phyloP scores from a whole-genome alignment of 257 asterid species.

The Solanum virginianum region DNA sequence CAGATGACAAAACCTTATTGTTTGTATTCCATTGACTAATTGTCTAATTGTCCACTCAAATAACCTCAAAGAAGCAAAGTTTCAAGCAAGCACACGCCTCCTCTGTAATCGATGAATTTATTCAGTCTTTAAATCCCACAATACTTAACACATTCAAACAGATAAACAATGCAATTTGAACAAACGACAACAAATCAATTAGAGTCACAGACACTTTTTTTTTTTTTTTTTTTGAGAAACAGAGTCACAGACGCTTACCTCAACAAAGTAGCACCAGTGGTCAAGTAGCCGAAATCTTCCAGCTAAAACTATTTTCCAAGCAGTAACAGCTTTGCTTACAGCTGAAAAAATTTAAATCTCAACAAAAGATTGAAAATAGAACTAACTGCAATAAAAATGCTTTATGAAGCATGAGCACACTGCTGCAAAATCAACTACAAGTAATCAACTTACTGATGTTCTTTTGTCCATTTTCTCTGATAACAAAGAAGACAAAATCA shows the following conservation, averaged over 20 bases:
- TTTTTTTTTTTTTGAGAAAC: too few species aligned
- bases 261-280: slow-evolving; percentile 86
- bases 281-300: slow-evolving; percentile 86
- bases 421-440: background rate
- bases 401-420: background rate
- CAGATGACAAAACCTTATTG: background rate
- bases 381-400: background rate
- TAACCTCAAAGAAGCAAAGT: background rate
- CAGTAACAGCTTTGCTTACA: slow-evolving; percentile 79
- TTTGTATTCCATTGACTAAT: background rate
- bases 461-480: slow-evolving; percentile 94
- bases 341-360: slow-evolving; percentile 35
- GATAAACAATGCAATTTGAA: background rate
- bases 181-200: background rate
- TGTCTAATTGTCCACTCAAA: background rate
- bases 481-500: slow-evolving; percentile 83
- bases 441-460: slow-evolving; percentile 58
- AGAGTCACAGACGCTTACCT: slow-evolving; percentile 27
- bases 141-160: background rate
- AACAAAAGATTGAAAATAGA: background rate
- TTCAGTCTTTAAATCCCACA: background rate
- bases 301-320: slow-evolving; percentile 81
- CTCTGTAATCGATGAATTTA: background rate
- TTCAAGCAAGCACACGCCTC: background rate
- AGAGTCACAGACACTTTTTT: background rate